Evolutionary conservation across 2,329 filamentous ascomycete species (phyloP).

Genomic region (Aspergillus udagawae): DNA sequence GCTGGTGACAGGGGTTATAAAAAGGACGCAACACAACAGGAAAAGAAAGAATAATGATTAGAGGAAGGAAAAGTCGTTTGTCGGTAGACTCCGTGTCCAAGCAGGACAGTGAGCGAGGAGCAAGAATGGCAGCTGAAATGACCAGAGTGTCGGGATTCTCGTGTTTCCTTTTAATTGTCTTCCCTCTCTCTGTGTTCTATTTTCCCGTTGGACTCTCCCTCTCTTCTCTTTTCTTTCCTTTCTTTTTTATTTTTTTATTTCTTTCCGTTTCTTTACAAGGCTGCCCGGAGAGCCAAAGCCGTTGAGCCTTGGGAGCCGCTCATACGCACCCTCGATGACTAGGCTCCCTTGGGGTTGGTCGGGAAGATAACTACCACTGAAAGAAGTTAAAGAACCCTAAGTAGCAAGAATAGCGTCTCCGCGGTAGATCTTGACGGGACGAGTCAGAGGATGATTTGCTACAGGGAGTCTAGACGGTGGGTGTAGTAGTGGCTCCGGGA

Average conservation of each 20-base stretch:
- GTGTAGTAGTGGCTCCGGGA: conserved; percentile 4
- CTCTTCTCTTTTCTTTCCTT: conserved; percentile 2
- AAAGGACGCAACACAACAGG: conserved; percentile 1
- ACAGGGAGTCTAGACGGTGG: conserved; percentile 4
- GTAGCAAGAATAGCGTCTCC: conserved; percentile 20
- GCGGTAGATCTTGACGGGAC: conserved; percentile 21
- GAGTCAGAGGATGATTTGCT: conserved; percentile 14
- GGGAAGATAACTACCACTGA: conserved; percentile 20
- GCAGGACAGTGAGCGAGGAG: conserved; percentile 9
- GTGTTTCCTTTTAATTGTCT: conserved; percentile 2
- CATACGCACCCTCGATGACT: conserved; percentile 10
- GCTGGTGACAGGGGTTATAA: conserved; percentile 3
- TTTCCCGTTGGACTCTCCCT: neutral
- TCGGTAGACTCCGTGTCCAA: conserved; percentile 10
- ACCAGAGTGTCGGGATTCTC: conserved; percentile 7
- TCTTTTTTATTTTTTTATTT: neutral
- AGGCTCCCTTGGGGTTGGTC: conserved; percentile 16
- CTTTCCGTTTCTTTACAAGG: neutral
- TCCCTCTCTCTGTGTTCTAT: conserved; percentile 1
- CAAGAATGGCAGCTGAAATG: neutral
- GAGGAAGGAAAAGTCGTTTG: conserved; percentile 14
- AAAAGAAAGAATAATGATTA: conserved; percentile 8
- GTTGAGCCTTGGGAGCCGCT: conserved; percentile 8
- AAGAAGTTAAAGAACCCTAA: conserved; percentile 18
- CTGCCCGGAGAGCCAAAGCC: neutral